These are phyloP conservation scores for Loxodes magnus DNA, from an alignment of 73 alveolate genomes.

Conservation along the genomic window DNA sequence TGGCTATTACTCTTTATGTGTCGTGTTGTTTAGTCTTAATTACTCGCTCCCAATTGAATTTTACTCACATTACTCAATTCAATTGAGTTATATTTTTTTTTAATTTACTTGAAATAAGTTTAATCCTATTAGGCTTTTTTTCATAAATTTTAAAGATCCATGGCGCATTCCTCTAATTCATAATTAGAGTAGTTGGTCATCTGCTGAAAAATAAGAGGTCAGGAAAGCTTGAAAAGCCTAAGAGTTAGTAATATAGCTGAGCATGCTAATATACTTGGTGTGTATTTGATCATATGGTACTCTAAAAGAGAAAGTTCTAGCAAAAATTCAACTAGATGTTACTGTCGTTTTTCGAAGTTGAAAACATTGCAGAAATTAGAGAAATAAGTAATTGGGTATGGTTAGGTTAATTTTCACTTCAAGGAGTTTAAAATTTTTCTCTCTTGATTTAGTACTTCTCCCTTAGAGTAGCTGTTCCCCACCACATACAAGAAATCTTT, in stretches of 20 bases:
- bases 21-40: too few species aligned
- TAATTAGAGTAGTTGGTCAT: too few species aligned
- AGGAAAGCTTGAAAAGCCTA: too few species aligned
- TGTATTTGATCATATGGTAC: slow-evolving; percentile 1
- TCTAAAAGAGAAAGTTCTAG: slow-evolving; percentile 22
- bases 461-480: slow-evolving; percentile 10
- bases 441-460: slow-evolving; percentile 16
- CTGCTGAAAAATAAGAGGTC: too few species aligned
- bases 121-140: too few species aligned
- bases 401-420: slow-evolving; percentile 10
- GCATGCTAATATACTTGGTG: slow-evolving; percentile 10
- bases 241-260: slow-evolving; percentile 12
- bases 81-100: too few species aligned
- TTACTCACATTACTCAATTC: too few species aligned
- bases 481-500: slow-evolving; percentile 11
- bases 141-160: too few species aligned
- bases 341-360: slow-evolving; percentile 8
- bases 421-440: not conserved
- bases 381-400: slow-evolving; percentile 18
- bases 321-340: slow-evolving; percentile 13
- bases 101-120: too few species aligned
- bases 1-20: too few species aligned
- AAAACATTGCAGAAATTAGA: not conserved
- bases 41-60: too few species aligned
- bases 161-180: too few species aligned